Conservation (phyloP, 805 yeast species). For the Diddensiella transvaalensis region DNA sequence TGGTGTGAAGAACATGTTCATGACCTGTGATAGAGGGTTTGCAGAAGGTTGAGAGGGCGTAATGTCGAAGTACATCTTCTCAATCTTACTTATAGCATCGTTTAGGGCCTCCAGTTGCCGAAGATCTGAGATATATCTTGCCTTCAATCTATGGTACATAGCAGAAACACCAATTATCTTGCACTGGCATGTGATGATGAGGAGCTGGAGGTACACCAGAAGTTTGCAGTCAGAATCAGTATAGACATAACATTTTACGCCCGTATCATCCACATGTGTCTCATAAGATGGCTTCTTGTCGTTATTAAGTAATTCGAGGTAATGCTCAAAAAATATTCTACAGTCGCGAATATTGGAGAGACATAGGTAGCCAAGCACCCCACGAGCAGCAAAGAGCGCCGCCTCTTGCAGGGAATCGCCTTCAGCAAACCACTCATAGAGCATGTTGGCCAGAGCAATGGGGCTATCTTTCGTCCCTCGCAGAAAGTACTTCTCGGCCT, state of each 20-base stretch:
- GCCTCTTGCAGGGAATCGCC: constrained; percentile 30
- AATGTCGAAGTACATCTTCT: constrained; percentile 60
- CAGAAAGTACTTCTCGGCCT: constrained; percentile 70
- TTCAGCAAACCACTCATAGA: constrained; percentile 45
- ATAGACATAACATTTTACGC: constrained; percentile 28
- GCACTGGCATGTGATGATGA: constrained; percentile 56
- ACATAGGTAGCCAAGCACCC: constrained; percentile 71
- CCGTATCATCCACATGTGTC: not conserved
- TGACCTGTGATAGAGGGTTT: not conserved
- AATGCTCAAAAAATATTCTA: constrained; percentile 35
- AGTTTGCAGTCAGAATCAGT: constrained; percentile 44
- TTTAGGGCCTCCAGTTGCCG: constrained; percentile 38
- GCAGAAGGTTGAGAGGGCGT: constrained; percentile 34
- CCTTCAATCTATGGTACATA: constrained; percentile 51
- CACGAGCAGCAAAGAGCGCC: constrained; percentile 44
- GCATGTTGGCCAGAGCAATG: constrained; percentile 43
- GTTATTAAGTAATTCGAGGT: constrained; percentile 31
- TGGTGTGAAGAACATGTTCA: not conserved
- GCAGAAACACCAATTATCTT: constrained; percentile 47
- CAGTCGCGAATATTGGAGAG: constrained; percentile 65
- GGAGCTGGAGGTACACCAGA: constrained; percentile 66
- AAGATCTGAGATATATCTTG: constrained; percentile 41
- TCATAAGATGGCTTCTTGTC: constrained; percentile 25
- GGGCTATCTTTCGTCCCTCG: constrained; percentile 58
- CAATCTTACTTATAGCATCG: constrained; percentile 53